Percentiles rank a stretch among this genome's conserved stretches.
phyloP scores from a whole-genome alignment of 352 stramenopile species.

The Phytophthora macrochlamydospora region DNA sequence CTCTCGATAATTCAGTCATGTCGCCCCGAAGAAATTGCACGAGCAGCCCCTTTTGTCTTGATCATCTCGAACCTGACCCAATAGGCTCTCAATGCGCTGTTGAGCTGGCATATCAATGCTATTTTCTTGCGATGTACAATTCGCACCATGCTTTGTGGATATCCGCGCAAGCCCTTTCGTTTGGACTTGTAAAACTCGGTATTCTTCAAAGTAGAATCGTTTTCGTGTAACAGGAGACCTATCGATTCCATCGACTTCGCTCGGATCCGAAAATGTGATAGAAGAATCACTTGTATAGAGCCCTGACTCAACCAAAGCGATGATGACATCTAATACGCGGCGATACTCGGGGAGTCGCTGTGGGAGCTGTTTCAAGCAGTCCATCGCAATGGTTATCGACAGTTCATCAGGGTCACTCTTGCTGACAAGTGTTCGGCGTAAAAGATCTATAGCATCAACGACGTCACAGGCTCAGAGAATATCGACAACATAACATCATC shows the following conservation, averaged over 20 bases:
- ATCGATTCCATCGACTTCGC: slow-evolving; percentile 1
- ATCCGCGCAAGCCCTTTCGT: slow-evolving; percentile 6
- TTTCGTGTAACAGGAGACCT: slow-evolving; percentile 8
- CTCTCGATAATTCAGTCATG: slow-evolving; percentile 26
- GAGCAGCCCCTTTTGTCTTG: slow-evolving; percentile 52
- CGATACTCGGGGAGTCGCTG: slow-evolving; percentile 60
- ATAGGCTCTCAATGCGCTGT: slow-evolving; percentile 39
- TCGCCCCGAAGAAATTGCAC: slow-evolving; percentile 39
- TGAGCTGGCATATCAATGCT: slow-evolving; percentile 18
- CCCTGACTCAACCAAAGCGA: slow-evolving; percentile 55
- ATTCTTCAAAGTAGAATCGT: slow-evolving; percentile 63
- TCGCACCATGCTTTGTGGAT: slow-evolving; percentile 4
- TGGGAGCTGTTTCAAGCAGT: slow-evolving; percentile 72
- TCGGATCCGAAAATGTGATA: slow-evolving; percentile 6
- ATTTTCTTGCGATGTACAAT: slow-evolving; percentile 12
- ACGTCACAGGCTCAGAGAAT: slow-evolving; percentile 1
- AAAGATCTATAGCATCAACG: slow-evolving; percentile 47
- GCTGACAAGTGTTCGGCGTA: slow-evolving; percentile 55
- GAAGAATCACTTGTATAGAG: slow-evolving; percentile 29
- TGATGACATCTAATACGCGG: slow-evolving; percentile 59
- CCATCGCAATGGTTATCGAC: slow-evolving; percentile 69
- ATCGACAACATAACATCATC: neutral
- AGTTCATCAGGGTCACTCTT: slow-evolving; percentile 48
- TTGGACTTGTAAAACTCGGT: slow-evolving; percentile 15
- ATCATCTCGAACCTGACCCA: slow-evolving; percentile 31